Percentiles rank a stretch among this genome's conserved stretches.
Evolutionary conservation across 1,284 basidiomycete genomes (phyloP).

Genomic region (Cutaneotrichosporon mucoides): DNA sequence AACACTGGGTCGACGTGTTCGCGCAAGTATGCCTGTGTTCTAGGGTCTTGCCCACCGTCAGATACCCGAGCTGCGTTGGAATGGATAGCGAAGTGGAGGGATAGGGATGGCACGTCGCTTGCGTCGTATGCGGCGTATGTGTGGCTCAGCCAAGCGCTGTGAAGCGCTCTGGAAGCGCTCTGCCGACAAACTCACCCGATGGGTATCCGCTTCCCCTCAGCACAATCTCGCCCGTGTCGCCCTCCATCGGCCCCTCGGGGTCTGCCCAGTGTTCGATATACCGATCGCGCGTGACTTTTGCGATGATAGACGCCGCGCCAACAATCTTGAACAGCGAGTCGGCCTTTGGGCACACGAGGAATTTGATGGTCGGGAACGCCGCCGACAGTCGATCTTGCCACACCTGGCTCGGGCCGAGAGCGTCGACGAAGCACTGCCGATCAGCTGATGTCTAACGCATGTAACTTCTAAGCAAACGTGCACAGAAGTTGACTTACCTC

Average conservation of each 20-base stretch:
- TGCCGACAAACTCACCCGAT: conserved; percentile 57
- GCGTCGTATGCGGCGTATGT: too few relatives aligned
- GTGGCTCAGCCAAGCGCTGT: too few relatives aligned
- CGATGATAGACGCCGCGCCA: conserved; percentile 91
- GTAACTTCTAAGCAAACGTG: neutral
- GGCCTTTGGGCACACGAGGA: conserved; percentile 89
- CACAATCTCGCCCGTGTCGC: conserved; percentile 4
- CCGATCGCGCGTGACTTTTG: conserved; percentile 87
- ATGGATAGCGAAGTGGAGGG: neutral
- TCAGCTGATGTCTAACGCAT: neutral
- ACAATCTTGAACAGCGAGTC: conserved; percentile 96
- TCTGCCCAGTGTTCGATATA: conserved; percentile 79
- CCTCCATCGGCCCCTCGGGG: conserved; percentile 39
- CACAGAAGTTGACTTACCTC: conserved; percentile 56
- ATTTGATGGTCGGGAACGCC: conserved; percentile 73
- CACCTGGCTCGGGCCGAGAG: conserved; percentile 78
- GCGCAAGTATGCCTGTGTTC: conserved; percentile 82
- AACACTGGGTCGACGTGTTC: conserved; percentile 79
- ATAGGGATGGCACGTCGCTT: neutral
- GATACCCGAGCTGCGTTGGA: conserved; percentile 1
- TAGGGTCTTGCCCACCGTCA: conserved; percentile 62
- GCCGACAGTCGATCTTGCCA: conserved; percentile 76
- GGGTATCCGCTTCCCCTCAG: conserved; percentile 79
- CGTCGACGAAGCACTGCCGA: conserved; percentile 85
- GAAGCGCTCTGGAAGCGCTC: neutral